phyloP scores from a whole-genome alignment of 495 filamentous ascomycete genomes.

The Talaromyces nanjingensis region DNA sequence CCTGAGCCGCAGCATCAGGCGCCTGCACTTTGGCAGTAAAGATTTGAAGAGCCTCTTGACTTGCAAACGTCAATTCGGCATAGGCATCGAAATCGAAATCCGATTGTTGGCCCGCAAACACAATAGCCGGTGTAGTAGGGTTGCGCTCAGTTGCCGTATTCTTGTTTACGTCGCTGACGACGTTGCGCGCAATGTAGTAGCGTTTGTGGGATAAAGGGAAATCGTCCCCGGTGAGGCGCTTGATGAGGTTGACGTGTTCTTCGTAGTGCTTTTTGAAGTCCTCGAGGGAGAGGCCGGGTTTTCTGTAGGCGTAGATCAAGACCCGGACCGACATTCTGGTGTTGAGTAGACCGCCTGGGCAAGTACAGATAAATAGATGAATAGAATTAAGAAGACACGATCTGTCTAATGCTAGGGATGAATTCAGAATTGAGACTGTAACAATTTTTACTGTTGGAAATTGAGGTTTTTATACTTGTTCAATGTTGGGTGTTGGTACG shows the following conservation, averaged over 20 bases:
- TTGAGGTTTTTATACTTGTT: not conserved
- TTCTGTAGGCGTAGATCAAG: slow-evolving; percentile 19
- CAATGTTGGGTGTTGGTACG: not conserved
- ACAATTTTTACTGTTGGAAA: not conserved
- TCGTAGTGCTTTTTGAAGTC: slow-evolving; percentile 21
- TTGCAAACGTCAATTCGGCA: slow-evolving; percentile 27
- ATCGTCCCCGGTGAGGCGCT: slow-evolving; percentile 11
- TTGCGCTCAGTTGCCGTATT: slow-evolving; percentile 10
- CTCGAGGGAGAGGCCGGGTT: slow-evolving; percentile 15
- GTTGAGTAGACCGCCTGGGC: not conserved
- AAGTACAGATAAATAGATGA: not conserved
- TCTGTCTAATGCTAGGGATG: not conserved
- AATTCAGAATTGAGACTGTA: not conserved
- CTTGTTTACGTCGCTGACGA: not conserved
- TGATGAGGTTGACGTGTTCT: slow-evolving; percentile 15
- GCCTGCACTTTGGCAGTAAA: slow-evolving; percentile 20
- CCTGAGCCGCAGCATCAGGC: slow-evolving; percentile 17
- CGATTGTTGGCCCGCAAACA: slow-evolving; percentile 26
- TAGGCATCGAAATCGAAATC: slow-evolving; percentile 35
- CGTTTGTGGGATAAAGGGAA: slow-evolving; percentile 20
- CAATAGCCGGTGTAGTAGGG: slow-evolving; percentile 20
- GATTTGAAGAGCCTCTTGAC: slow-evolving; percentile 21
- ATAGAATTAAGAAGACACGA: not conserved
- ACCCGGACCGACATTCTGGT: slow-evolving; percentile 14
- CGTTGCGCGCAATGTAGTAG: slow-evolving; percentile 16